phyloP scores from a whole-genome alignment of 805 yeast genomes.

The Saccharomycopsis javanensis region DNA sequence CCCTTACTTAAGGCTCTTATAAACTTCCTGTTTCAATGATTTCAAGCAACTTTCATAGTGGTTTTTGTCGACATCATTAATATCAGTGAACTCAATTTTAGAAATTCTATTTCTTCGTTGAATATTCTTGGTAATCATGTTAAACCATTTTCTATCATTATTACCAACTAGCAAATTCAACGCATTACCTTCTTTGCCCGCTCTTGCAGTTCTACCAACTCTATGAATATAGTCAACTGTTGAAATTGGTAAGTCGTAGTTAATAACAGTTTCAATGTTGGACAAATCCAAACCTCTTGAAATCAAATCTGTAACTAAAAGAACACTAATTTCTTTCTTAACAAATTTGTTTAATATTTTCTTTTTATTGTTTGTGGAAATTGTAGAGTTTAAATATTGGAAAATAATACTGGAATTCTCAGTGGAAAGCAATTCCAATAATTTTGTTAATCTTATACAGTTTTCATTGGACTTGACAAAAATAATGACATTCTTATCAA shows the following conservation, averaged over 20 bases:
- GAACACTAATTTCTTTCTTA: conserved; percentile 39
- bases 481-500: conserved; percentile 37
- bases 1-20: not conserved
- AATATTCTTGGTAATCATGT: conserved; percentile 40
- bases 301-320: conserved; percentile 80
- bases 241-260: conserved; percentile 84
- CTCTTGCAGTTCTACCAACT: conserved; percentile 96
- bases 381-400: conserved; percentile 49
- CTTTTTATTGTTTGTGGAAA: conserved; percentile 42
- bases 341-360: conserved; percentile 53
- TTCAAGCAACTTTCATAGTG: conserved; percentile 37
- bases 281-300: conserved; percentile 91
- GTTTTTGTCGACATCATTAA: conserved; percentile 30
- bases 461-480: conserved; percentile 80
- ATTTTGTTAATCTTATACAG: conserved; percentile 64
- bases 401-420: conserved; percentile 23
- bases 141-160: conserved; percentile 65
- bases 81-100: conserved; percentile 4
- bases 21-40: conserved; percentile 35
- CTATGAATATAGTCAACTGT: conserved; percentile 91
- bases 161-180: conserved; percentile 64
- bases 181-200: conserved; percentile 69
- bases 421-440: conserved; percentile 38
- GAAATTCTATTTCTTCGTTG: conserved; percentile 35
- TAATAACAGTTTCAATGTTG: conserved; percentile 63